Percentiles rank a stretch among this genome's conserved stretches.
Evolutionary conservation across 2,329 filamentous ascomycete species (phyloP).

Genomic region (Pseudogymnoascus sp.): DNA sequence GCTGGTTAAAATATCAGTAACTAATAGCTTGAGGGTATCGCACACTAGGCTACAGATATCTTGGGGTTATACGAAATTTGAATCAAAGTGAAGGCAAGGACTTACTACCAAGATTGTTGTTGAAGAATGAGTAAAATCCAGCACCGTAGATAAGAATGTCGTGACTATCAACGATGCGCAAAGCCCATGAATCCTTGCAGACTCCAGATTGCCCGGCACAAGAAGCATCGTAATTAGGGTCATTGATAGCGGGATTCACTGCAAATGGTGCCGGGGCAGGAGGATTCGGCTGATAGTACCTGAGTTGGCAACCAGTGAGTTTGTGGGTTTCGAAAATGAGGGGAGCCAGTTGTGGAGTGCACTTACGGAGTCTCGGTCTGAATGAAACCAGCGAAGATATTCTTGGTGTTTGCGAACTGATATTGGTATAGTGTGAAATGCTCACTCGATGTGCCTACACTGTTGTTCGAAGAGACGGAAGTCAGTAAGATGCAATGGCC

Average conservation of each 20-base stretch:
- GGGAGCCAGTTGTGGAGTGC: slow-evolving; percentile 24
- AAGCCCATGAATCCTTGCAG: slow-evolving; percentile 55
- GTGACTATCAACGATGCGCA: slow-evolving; percentile 47
- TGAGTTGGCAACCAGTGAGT: not conserved
- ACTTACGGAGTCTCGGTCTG: slow-evolving; percentile 35
- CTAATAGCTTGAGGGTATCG: not conserved
- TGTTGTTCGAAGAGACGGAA: slow-evolving; percentile 61
- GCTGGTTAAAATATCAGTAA: not conserved
- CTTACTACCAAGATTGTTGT: slow-evolving; percentile 39
- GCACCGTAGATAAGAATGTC: slow-evolving; percentile 43
- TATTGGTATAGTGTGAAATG: slow-evolving; percentile 46
- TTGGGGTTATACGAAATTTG: not conserved
- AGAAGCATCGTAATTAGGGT: slow-evolving; percentile 40
- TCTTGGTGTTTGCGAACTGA: slow-evolving; percentile 33
- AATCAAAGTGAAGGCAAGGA: not conserved
- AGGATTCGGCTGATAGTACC: slow-evolving; percentile 61
- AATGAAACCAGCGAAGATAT: slow-evolving; percentile 21
- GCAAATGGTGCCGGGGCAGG: slow-evolving; percentile 54
- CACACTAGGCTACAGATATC: not conserved
- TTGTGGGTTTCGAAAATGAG: not conserved
- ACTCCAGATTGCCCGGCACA: slow-evolving; percentile 33
- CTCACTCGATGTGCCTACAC: slow-evolving; percentile 45
- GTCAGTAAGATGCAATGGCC: slow-evolving; percentile 56
- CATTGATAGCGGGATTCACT: slow-evolving; percentile 29
- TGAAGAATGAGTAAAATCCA: slow-evolving; percentile 52